A percentile compares a stretch with the other conserved stretches of the same genome.
phyloP scores from a whole-genome alignment of 1,139 yeast species.

The Saccharomycopsis phalli region DNA sequence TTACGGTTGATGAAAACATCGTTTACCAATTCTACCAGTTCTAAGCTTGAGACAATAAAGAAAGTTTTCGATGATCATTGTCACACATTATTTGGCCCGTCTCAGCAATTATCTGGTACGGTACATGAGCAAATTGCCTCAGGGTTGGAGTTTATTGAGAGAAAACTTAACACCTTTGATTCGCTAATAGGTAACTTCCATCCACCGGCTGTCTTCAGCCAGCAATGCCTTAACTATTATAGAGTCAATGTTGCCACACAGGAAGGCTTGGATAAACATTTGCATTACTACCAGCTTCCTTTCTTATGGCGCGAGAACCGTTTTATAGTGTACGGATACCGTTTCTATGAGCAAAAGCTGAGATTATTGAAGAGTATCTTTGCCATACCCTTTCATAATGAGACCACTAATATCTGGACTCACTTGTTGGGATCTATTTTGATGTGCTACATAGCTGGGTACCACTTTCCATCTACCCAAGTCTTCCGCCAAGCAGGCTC shows the following conservation, averaged over 20 bases:
- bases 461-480: conserved; percentile 52
- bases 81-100: conserved; percentile 7
- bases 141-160: conserved; percentile 49
- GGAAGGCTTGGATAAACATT: conserved; percentile 45
- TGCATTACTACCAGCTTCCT: conserved; percentile 85
- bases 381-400: conserved; percentile 63
- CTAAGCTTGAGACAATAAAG: conserved; percentile 14
- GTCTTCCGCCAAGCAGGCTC: conserved; percentile 33
- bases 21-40: conserved; percentile 11
- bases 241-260: conserved; percentile 42
- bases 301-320: conserved; percentile 91
- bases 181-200: conserved; percentile 34
- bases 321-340: conserved; percentile 72
- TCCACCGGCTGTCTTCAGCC: conserved; percentile 26
- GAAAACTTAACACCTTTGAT: conserved; percentile 45
- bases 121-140: conserved; percentile 38
- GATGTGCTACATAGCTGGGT: conserved; percentile 46
- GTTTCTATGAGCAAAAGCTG: conserved; percentile 47
- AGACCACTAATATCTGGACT: conserved; percentile 90
- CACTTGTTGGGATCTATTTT: conserved; percentile 64
- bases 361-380: conserved; percentile 11
- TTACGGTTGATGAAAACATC: conserved; percentile 16
- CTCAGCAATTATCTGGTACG: conserved; percentile 20
- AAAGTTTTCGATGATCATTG: conserved; percentile 17
- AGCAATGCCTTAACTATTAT: conserved; percentile 44